Base-by-base conservation (phyloP, 1,284 basidiomycete species). In the Ceratobasidium sp. region DNA sequence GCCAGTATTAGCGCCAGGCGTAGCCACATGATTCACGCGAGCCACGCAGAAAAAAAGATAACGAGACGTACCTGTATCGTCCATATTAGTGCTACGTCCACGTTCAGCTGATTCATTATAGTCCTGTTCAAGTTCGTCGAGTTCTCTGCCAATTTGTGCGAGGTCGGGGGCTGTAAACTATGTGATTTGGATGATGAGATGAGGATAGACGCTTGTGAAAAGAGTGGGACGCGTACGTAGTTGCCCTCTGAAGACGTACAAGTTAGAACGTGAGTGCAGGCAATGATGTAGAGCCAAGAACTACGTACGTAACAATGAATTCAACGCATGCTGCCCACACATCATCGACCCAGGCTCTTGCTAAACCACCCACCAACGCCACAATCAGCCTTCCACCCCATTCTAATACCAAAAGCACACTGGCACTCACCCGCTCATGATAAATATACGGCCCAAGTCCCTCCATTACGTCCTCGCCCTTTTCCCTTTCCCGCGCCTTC, bases 111-210 rank as follows among this genome's bases (percentile, higher is more conserved):
- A 81, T 49, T 84, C 81, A 73, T 85, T 82, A n/a, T 85, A 83
- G n/a, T 81, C 80, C 64, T 77, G 74, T 75, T 83, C 73, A 80
- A 80, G 79, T 7, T 79, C 78, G 79, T 94, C 92, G 23, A 92
- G 83, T 78, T 85, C 84, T 57, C 84, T 84, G 0, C 93, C 96
- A 76, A 97, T 89, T 73, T 89, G 87, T 2, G 94, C 94, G 1
- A 98, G 87, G 84, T 96, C 94, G 30, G 93, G 88, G 1, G 94
- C 89, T 18, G 90, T 89, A 80, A 95, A 96, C 91, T 94, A 76
- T 69, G 30, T 41, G 49, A 23, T 43, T 58, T 54, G 49, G 50
- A 28, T 52, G 44, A 30, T 62, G 43, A 32, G 58, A 44, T 18
- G 66, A 32, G 26, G 54, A 59, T 47, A 66, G 14, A 58, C 23